Base-by-base conservation (phyloP, 148 eudicot species). In the Euryodendron excelsum region DNA sequence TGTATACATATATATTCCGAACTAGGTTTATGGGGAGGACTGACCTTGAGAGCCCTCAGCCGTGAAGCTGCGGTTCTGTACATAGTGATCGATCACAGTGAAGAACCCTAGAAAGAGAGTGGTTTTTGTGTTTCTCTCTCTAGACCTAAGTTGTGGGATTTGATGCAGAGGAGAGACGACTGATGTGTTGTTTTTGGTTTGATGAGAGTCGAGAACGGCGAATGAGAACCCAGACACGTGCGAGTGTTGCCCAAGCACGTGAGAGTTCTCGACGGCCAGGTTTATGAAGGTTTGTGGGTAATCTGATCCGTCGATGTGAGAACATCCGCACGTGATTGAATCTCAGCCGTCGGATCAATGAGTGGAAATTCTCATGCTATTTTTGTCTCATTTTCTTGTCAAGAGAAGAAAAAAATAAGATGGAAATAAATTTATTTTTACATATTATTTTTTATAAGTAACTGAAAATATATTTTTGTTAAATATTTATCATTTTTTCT, bases 31-130 rank as follows among this genome's bases (percentile, higher is more conserved):
- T 2, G 4, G 48, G 23, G 66, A n/a, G 50, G 17, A 34, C 59
- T 58, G 63, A 86, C 88, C 86, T 83, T 86, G 62, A 86, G 80
- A 64, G 76, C 71, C 63, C 82, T 63, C 58, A 86, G 71, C 27
- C 88, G 84, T 44, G 88, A 83, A 59, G 82, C 80, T 41, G 86
- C 82, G 25, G 70, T 65, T 81, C 88, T 78, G 62, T 86, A 83
- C 88, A 86, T 86, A 69, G 39, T 23, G 58, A 58, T 70, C 44
- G 41, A 62, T 63, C 56, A 17, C 36, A 30, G 30, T 44, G 28
- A 33, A 20, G 59, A 76, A 63, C 59, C 69, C 69, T 63, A 76
- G 31, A 58, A 74, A 58, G 37, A 37, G 76, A 73, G 47, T 37
- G 4, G 11, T 14, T 1, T 23, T 6, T 25, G 15, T 27, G 44